Conservation (phyloP, 75 land plant species). For the Pinus taeda region DNA sequence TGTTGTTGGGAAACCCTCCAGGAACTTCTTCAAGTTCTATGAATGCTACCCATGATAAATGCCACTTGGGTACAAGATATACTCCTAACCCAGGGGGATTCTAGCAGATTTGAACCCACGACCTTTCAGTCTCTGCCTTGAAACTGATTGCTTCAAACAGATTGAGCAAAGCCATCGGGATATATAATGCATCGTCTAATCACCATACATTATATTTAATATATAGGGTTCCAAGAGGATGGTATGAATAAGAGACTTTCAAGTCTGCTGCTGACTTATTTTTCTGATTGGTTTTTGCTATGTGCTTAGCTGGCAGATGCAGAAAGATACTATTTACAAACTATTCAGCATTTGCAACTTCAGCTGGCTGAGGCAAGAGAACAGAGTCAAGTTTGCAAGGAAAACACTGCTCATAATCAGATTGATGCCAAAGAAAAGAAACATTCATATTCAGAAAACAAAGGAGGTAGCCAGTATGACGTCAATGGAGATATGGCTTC, state of each 20-base stretch:
- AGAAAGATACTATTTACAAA: conserved; percentile 80
- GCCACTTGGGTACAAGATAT: no score
- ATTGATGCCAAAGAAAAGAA: conserved; percentile 33
- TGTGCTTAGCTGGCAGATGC: conserved; percentile 65
- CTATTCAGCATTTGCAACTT: conserved; percentile 74
- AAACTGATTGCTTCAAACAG: no score
- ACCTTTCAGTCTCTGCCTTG: no score
- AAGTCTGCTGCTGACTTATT: conserved; percentile 1
- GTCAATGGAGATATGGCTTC: conserved; percentile 16
- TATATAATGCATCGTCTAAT: not conserved
- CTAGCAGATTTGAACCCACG: no score
- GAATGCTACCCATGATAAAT: no score
- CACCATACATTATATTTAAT: not conserved
- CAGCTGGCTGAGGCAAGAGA: conserved; percentile 82
- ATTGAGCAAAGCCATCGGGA: no score
- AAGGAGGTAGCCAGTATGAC: conserved; percentile 31
- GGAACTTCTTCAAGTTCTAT: no score
- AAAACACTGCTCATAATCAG: conserved; percentile 20
- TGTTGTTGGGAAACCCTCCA: no score
- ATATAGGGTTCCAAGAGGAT: not conserved
- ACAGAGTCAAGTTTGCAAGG: conserved; percentile 42
- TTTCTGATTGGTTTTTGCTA: conserved; percentile 1
- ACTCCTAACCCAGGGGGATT: no score
- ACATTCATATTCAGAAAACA: conserved; percentile 21
- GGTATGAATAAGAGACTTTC: not conserved